A percentile compares a stretch with the other conserved stretches of the same genome.
These are phyloP conservation scores for Fusarium sp. DNA, from an alignment of 2,329 filamentous ascomycete genomes.

Conservation along the genomic window DNA sequence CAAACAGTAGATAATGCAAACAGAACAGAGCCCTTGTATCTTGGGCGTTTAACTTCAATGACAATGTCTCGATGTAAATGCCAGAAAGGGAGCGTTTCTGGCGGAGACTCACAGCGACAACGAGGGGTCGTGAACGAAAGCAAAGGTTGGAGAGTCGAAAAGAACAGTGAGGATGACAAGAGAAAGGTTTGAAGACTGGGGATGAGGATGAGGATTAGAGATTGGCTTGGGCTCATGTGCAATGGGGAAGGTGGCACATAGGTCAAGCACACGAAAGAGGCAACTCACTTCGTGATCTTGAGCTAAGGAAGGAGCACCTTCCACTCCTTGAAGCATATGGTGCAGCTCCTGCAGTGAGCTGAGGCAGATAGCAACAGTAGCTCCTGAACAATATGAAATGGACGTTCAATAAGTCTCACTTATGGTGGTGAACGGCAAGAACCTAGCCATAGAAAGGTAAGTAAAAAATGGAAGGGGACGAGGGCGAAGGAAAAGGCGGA, in stretches of 20 bases:
- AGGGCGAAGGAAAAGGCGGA: not conserved
- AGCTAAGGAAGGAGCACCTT: constrained; percentile 22
- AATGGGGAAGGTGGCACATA: not conserved
- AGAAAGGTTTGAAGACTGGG: not conserved
- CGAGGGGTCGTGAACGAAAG: constrained; percentile 12
- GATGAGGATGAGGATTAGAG: not conserved
- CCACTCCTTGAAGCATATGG: not conserved
- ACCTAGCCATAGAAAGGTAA: not conserved
- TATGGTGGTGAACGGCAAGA: not conserved
- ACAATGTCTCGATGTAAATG: constrained; percentile 14
- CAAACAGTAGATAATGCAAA: constrained; percentile 49
- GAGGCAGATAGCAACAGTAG: not conserved
- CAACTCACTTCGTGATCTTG: not conserved
- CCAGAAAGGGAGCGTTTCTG: constrained; percentile 21
- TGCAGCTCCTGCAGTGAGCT: not conserved
- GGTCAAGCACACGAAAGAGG: not conserved
- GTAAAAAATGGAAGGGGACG: not conserved
- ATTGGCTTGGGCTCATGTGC: not conserved
- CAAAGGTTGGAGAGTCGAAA: constrained; percentile 2
- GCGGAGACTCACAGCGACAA: constrained; percentile 13
- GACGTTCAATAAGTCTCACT: not conserved
- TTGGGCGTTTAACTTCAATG: constrained; percentile 38
- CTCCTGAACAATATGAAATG: not conserved
- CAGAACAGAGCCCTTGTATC: constrained; percentile 49
- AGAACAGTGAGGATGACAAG: constrained; percentile 16